Base-by-base conservation (phyloP, 1,139 yeast species). In the Arxiozyma heterogenica region DNA sequence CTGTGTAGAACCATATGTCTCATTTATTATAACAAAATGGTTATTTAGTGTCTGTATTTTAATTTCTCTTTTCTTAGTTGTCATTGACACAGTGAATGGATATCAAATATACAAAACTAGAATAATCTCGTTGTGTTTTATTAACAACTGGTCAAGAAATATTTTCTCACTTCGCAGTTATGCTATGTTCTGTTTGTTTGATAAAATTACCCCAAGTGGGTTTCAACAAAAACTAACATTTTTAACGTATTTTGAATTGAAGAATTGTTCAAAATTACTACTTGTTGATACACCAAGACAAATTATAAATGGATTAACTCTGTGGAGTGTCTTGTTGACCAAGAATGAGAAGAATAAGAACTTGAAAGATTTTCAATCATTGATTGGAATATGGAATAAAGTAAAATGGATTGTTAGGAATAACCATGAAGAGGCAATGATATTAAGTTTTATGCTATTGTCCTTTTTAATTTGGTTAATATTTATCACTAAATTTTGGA, bases 231-330 rank as follows among this genome's bases (percentile, higher is more conserved):
- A 83, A 76, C 70, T 84, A 51, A 80, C 89, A 22, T 80, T 88
- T 59, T 80, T 80, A 61, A 78, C 84, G 4, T 87, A 82, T 67
- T 81, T 80, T 63, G 84, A 87, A 55, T 70, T 87, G 54, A 82
- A 83, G 59, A 78, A 79, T 50, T 87, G 93, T 65, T 66, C 83
- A 18, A 80, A 80, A 55, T 74, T 86, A 41, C 61, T 86, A 21
- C 73, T 86, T 48, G 91, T 95, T 0, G 96, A 89, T 62, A 78
- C 91, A 6, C 96, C 96, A n/a, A 79, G 96, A 68, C 96, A 89
- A 70, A 84, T 85, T 2, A 79, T 89, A 61, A 89, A 89, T 66
- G 86, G 90, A 30, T 72, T 86, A 59, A 87, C 96, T 0, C 70
- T 86, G 42, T 75, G 84, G 64, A 76, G 81, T 3, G 81, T 81